Conservation (phyloP, 306 rosid genomes). For the Coriaria nepalensis region DNA sequence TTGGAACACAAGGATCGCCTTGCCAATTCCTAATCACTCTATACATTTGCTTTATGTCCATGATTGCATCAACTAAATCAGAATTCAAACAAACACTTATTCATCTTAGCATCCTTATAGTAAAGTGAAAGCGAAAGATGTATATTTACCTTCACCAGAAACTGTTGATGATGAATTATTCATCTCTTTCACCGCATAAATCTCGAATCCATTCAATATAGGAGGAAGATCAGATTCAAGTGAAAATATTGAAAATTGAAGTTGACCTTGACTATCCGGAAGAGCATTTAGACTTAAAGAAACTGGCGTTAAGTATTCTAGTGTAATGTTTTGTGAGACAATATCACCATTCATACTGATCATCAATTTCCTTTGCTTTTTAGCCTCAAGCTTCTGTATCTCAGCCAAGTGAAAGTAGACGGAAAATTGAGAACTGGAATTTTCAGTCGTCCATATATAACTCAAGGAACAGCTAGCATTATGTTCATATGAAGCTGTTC, state of each 20-base stretch:
- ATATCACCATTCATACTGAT: slow-evolving; percentile 7
- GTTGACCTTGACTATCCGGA: neutral
- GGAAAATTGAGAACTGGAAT: neutral
- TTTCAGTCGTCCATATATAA: neutral
- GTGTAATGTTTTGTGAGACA: slow-evolving; percentile 4
- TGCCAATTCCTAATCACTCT: slow-evolving; percentile 21
- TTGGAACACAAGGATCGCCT: slow-evolving; percentile 30
- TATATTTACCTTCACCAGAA: slow-evolving; percentile 7
- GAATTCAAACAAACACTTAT: neutral
- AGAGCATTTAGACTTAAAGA: slow-evolving; percentile 8
- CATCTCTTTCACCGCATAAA: slow-evolving; percentile 11
- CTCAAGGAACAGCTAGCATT: slow-evolving; percentile 8
- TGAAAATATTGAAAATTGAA: slow-evolving; percentile 11
- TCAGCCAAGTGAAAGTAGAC: slow-evolving; percentile 24
- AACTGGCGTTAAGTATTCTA: slow-evolving; percentile 19
- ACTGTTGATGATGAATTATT: slow-evolving; percentile 7
- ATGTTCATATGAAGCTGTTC: slow-evolving; percentile 7
- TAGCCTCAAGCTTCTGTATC: slow-evolving; percentile 3
- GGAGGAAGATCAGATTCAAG: slow-evolving; percentile 12
- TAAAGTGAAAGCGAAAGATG: slow-evolving; percentile 1
- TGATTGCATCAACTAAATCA: slow-evolving; percentile 19
- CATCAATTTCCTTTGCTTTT: slow-evolving; percentile 7
- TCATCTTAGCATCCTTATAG: neutral
- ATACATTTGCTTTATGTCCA: slow-evolving; percentile 13
- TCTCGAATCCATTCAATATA: slow-evolving; percentile 13